Conservation (phyloP, 2,329 filamentous ascomycete genomes). For the Pseudogymnoascus sp. region DNA sequence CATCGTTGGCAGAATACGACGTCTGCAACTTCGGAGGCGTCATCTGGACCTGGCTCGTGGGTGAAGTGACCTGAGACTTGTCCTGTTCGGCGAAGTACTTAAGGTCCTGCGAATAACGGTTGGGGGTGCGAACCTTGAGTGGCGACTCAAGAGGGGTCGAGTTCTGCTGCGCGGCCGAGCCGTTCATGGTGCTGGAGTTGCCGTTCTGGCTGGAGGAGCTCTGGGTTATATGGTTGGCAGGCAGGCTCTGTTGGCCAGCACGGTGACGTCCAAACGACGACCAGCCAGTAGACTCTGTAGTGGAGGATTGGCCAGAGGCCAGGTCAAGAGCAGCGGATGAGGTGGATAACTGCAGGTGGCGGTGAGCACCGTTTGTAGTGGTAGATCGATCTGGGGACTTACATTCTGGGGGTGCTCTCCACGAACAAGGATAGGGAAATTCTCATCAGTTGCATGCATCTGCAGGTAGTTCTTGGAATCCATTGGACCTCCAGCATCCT, state of each 20-base stretch:
- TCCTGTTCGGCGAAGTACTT: constrained; percentile 33
- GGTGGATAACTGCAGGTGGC: constrained; percentile 58
- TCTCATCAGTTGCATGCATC: constrained; percentile 68
- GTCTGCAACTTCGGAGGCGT: constrained; percentile 69
- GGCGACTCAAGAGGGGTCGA: constrained; percentile 36
- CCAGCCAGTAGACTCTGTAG: constrained; percentile 40
- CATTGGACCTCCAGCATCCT: constrained; percentile 45
- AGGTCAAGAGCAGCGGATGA: constrained; percentile 76
- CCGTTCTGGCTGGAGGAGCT: constrained; percentile 24
- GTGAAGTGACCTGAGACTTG: constrained; percentile 27
- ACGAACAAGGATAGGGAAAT: constrained; percentile 79
- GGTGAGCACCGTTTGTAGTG: constrained; percentile 28
- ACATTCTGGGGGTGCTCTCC: constrained; percentile 31
- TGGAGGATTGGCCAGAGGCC: constrained; percentile 59
- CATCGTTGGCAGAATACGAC: constrained; percentile 84
- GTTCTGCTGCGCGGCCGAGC: constrained; percentile 27
- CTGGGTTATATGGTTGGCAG: constrained; percentile 20
- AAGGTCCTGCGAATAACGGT: constrained; percentile 52
- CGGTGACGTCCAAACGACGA: constrained; percentile 26
- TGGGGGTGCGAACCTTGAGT: constrained; percentile 39
- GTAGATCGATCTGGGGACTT: constrained; percentile 15
- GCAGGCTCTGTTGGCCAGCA: constrained; percentile 36
- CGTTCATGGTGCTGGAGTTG: constrained; percentile 29
- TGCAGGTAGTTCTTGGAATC: constrained; percentile 62
- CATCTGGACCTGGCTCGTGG: constrained; percentile 44